Evolutionary conservation across 1,139 yeast species (phyloP), one percentile per base, ranked within the genome.

Genomic region (Magnusiomyces sp.): DNA sequence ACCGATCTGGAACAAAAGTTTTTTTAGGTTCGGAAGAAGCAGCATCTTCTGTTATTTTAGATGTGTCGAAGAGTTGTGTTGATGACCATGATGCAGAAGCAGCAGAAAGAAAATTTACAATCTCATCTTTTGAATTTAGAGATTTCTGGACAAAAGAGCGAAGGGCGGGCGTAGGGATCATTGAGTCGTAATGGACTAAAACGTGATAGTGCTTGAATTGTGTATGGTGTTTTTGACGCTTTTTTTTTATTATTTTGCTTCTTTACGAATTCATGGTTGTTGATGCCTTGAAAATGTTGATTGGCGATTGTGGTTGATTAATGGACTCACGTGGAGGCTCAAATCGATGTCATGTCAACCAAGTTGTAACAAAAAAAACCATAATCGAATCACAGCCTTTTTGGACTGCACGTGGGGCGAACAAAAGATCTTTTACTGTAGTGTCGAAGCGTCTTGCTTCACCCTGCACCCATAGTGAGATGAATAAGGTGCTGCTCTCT

Each of bases 51-150:
- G 40, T 13, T 29, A 43, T 43, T 6, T 20, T 27, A 11, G 29
- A 19, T 5, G 47, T 5, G 13, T 17, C 20, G 14, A 44, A 44
- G 27, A 62, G 57, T 45, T 61, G 63, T 27, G 53, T 43, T 6
- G 61, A 61, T 16, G 59, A 52, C 66, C 66, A 62, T 5, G 62
- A 58, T 6, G 65, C 64, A 27, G 50, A 49, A 9, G 40, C 19
- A 23, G 29, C 29, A 39, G 52, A 34, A 45, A 62, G 53, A 14
- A 54, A 52, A 9, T 39, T 44, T 7, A 53, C 48, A 20, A 62
- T 62, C 41, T 55, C 54, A n/a, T 39, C 49, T 13, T 49, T 41
- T 10, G 56, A 48, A 7, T 14, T 16, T 5, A 50, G 42, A 3
- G 50, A n/a, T 33, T 48, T 37, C 29, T 50, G 53, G 31, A 38